Conservation (phyloP, 1,284 basidiomycete genomes). For the Malassezia arunalokei region DNA sequence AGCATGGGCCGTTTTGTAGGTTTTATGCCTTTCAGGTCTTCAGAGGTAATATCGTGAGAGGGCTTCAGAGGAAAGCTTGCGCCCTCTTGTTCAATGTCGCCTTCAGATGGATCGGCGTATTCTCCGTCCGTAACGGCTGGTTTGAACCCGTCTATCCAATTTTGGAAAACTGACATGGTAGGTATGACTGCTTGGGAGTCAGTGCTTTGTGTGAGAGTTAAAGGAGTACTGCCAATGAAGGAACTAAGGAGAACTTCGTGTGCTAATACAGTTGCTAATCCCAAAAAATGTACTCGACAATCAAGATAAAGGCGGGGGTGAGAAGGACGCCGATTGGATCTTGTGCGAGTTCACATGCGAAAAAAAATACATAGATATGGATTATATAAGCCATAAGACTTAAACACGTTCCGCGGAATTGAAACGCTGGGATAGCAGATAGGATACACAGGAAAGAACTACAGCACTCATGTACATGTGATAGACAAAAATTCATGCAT, state of each 20-base stretch:
- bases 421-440: too few relatives aligned
- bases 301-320: too few relatives aligned
- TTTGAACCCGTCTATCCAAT: conserved; percentile 7
- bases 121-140: neutral
- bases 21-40: neutral
- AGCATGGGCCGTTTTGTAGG: neutral
- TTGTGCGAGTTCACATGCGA: too few relatives aligned
- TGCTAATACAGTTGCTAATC: too few relatives aligned
- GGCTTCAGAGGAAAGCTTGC: neutral
- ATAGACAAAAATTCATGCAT: too few relatives aligned
- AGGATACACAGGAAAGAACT: too few relatives aligned
- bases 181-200: neutral
- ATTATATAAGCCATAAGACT: too few relatives aligned
- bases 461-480: too few relatives aligned
- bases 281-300: too few relatives aligned
- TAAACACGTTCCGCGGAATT: too few relatives aligned
- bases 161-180: neutral
- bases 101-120: neutral
- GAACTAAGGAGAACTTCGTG: neutral
- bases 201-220: neutral
- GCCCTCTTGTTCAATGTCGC: neutral
- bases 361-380: too few relatives aligned
- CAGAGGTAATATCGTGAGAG: neutral
- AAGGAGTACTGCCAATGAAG: neutral
- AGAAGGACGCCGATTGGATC: too few relatives aligned